Evolutionary conservation across 352 stramenopile species (phyloP).

Genomic region (Plasmopara viticola): DNA sequence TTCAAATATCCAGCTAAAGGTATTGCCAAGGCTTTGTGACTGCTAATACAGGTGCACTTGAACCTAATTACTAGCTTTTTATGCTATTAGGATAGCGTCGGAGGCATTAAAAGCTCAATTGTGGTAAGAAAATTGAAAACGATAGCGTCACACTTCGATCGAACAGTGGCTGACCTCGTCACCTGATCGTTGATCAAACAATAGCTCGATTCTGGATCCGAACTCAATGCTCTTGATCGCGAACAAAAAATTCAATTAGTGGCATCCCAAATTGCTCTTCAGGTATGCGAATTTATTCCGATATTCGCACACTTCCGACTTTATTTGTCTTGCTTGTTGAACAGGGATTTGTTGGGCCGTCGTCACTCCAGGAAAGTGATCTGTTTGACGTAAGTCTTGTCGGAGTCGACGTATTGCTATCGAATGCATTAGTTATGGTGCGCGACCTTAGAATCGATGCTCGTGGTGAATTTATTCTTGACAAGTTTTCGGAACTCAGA

Average conservation of each 20-base stretch:
- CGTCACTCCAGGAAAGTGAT: constrained; percentile 31
- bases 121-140: constrained; percentile 23
- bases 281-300: constrained; percentile 18
- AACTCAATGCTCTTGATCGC: constrained; percentile 37
- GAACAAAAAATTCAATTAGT: constrained; percentile 28
- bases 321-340: background rate
- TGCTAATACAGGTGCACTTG: background rate
- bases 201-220: constrained; percentile 46
- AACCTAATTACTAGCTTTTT: constrained; percentile 3
- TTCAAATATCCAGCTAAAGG: constrained; percentile 48
- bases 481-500: constrained; percentile 69
- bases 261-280: constrained; percentile 40
- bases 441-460: constrained; percentile 30
- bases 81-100: constrained; percentile 26
- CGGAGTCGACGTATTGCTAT: constrained; percentile 37
- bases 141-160: background rate
- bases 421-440: constrained; percentile 41
- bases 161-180: constrained; percentile 6
- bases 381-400: constrained; percentile 35
- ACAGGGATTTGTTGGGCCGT: constrained; percentile 47
- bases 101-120: constrained; percentile 38
- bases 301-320: background rate
- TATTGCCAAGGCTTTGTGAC: constrained; percentile 9
- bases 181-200: constrained; percentile 4
- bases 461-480: constrained; percentile 30